Conservation (phyloP, 2,329 filamentous ascomycete species). For the Fusarium sp. region DNA sequence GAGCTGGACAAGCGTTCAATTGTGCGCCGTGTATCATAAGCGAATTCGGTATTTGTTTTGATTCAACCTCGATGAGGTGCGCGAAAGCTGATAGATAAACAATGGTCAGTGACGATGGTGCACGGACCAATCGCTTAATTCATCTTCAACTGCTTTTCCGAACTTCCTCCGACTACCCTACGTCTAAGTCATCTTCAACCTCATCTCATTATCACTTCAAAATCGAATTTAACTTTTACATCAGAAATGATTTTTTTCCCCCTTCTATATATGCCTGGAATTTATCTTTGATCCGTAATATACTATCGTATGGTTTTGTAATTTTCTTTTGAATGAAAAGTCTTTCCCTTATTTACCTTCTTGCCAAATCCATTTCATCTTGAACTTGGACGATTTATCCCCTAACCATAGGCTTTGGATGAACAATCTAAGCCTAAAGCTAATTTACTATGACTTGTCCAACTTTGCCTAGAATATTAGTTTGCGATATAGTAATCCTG, state of each 20-base stretch:
- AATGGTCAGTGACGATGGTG: constrained; percentile 4
- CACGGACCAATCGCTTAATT: constrained; percentile 21
- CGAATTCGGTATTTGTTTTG: constrained; percentile 7
- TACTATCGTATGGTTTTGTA: no score
- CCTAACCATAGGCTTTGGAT: no score
- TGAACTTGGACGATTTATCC: no score
- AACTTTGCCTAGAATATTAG: no score
- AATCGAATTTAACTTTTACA: no score
- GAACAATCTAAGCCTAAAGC: no score
- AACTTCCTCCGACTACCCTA: constrained; percentile 17
- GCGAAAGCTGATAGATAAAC: constrained; percentile 19
- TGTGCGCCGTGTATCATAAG: neutral
- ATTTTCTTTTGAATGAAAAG: no score
- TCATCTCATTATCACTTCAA: neutral
- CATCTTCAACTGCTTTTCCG: neutral
- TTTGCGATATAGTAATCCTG: no score
- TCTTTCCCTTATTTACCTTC: no score
- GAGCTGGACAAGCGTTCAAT: neutral
- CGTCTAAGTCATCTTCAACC: neutral
- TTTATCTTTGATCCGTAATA: no score
- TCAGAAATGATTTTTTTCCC: neutral
- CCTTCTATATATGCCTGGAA: fast-evolving
- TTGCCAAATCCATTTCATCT: no score
- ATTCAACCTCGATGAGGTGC: constrained; percentile 1
- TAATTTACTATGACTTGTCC: no score